A percentile compares a stretch with the other conserved stretches of the same genome.
Conservation (phyloP, 495 filamentous ascomycete genomes). For the Saxispiralis lemnorum region DNA sequence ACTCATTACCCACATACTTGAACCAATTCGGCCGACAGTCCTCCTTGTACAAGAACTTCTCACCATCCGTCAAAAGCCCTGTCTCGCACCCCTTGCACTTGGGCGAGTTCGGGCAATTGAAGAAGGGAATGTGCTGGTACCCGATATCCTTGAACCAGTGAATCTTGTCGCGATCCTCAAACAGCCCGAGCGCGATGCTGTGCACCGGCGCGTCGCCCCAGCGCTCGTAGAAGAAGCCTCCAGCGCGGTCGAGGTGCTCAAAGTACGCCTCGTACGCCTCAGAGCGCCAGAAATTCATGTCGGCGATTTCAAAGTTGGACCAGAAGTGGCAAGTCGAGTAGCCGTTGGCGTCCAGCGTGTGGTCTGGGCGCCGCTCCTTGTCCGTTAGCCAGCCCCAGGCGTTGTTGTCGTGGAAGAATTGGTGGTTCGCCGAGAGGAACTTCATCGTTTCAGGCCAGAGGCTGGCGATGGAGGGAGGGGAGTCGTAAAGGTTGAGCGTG, state of each 20-base stretch:
- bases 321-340: constrained; percentile 99
- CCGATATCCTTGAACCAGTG: constrained; percentile 99
- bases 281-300: constrained; percentile 87
- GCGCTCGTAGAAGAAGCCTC: constrained; percentile 96
- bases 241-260: constrained; percentile 80
- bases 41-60: constrained; percentile 64
- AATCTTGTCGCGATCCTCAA: constrained; percentile 76
- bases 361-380: constrained; percentile 53
- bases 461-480: constrained; percentile 61
- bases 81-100: constrained; percentile 82
- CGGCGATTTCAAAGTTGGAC: constrained; percentile 97
- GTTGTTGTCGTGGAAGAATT: constrained; percentile 66
- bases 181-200: constrained; percentile 81
- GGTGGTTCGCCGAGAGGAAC: constrained; percentile 70
- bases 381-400: constrained; percentile 80
- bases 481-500: constrained; percentile 94
- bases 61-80: constrained; percentile 76
- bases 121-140: constrained; percentile 96
- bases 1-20: constrained; percentile 76
- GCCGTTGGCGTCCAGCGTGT: constrained; percentile 62
- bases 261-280: constrained; percentile 90
- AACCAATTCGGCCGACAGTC: constrained; percentile 97
- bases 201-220: constrained; percentile 99
- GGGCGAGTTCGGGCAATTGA: constrained; percentile 91
- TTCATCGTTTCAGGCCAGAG: constrained; percentile 91